Conservation (phyloP, 305 asterid species). For the Plantago coronopus region DNA sequence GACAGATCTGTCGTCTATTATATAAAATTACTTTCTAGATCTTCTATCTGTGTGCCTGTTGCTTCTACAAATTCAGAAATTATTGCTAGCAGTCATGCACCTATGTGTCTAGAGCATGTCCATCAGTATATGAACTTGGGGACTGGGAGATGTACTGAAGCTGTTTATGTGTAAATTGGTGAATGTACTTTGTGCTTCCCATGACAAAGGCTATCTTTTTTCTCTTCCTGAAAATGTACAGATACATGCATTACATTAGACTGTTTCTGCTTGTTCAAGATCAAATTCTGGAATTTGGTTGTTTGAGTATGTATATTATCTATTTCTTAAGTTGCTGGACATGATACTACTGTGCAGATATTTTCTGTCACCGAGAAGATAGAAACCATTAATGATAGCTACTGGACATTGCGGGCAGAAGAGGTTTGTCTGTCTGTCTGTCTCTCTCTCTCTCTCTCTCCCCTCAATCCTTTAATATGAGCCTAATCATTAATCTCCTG, state of each 20-base stretch:
- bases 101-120: not conserved
- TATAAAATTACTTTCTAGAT: not conserved
- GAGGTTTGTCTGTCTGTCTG: slow-evolving; percentile 1
- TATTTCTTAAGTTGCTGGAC: not conserved
- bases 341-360: slow-evolving; percentile 5
- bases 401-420: slow-evolving; percentile 15
- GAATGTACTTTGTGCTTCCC: not conserved
- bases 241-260: not conserved
- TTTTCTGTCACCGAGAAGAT: slow-evolving; percentile 17
- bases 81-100: not conserved
- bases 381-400: slow-evolving; percentile 10
- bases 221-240: not conserved
- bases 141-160: not conserved
- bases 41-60: not conserved
- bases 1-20: too few relatives aligned
- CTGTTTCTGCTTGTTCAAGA: not conserved
- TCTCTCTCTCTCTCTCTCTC: not conserved
- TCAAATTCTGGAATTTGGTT: not conserved
- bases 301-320: not conserved
- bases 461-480: too few relatives aligned
- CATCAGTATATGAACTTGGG: not conserved
- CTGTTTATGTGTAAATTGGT: not conserved
- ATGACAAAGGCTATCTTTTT: not conserved
- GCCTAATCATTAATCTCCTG: not conserved
- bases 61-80: not conserved